Evolutionary conservation across 2,329 filamentous ascomycete species (phyloP).

Genomic region (Neonectria magnoliae): DNA sequence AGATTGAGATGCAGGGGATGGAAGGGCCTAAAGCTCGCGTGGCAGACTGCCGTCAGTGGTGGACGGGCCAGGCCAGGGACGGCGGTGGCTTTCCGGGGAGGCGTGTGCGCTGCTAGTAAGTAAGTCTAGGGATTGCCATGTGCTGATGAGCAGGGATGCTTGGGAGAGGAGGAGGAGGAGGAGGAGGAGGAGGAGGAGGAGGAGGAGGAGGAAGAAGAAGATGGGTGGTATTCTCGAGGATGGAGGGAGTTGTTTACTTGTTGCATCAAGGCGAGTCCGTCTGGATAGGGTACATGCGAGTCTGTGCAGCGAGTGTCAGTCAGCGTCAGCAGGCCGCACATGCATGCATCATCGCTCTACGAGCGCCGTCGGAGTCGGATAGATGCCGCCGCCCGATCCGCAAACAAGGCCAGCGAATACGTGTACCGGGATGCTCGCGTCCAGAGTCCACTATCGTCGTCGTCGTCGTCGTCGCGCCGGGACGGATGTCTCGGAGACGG

Average conservation of each 20-base stretch:
- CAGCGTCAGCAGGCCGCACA: not conserved
- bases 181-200: not conserved
- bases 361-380: constrained; percentile 14
- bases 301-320: not conserved
- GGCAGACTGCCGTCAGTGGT: constrained; percentile 7
- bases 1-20: not conserved
- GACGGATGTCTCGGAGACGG: constrained; percentile 23
- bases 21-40: constrained; percentile 6
- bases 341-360: not conserved
- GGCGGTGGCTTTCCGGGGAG: constrained; percentile 15
- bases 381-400: constrained; percentile 17
- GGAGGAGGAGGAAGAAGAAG: not conserved
- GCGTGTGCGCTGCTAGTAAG: not conserved
- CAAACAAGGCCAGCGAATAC: not conserved
- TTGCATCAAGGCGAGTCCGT: not conserved
- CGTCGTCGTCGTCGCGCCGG: not conserved
- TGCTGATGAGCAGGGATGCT: not conserved
- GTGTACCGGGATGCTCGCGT: not conserved
- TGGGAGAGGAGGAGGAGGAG: not conserved
- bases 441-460: no score
- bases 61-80: not conserved
- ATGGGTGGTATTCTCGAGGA: not conserved
- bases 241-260: not conserved
- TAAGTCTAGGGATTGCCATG: constrained; percentile 15
- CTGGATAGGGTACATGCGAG: no score